Base-by-base conservation (phyloP, 768 basidiomycete species). In the Amanita rimosa region DNA sequence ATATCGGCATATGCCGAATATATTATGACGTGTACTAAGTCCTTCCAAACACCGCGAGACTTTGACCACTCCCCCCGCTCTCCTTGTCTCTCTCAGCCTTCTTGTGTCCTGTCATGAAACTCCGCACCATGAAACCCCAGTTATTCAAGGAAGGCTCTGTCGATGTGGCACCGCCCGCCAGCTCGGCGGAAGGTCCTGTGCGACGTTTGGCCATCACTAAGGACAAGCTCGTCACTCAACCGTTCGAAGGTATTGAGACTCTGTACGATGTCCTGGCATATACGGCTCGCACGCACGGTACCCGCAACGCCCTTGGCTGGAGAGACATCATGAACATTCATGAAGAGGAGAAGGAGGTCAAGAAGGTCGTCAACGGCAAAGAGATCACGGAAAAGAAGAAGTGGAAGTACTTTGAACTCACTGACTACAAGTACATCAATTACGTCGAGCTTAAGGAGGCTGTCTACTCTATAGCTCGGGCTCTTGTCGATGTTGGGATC, bases 371-470 rank as follows among this genome's bases (percentile, higher is more conserved):
- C 37, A 83, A 73, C 4, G 95, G 94, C 27, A 83, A 92, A 63
- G 79, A 91, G 63, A 72, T 82, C 26, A 79, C 66, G 3, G 87
- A 98, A 73, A 89, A 69, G 64, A 99, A 99, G 78, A 89, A 74
- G 49, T 99, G 95, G 95, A 90, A 85, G 61, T 98, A 85, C 67
- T 99, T 90, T 66, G 77, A 93, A 64, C 75, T 98, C 50, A 85
- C 84, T 64, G 85, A 85, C 53, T 97, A 85, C 75, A 78, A 89
- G 66, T 97, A 82, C 64, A 66, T 85, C 58, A 78, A 64, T 46
- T 97, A 79, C 64, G 56, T 83, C 53, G 78, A 91, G 55, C 71
- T 94, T 52, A 73, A 81, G 58, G 75, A 80, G 22, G 66, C 70
- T 4, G 76, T 85, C 3, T 69, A 70, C 2, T 78, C 83, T 57